A percentile compares a stretch with the other conserved stretches of the same genome.
Evolutionary conservation across 371 early-diverging fungal species (phyloP).

Genomic region (Apophysomyces elegans): DNA sequence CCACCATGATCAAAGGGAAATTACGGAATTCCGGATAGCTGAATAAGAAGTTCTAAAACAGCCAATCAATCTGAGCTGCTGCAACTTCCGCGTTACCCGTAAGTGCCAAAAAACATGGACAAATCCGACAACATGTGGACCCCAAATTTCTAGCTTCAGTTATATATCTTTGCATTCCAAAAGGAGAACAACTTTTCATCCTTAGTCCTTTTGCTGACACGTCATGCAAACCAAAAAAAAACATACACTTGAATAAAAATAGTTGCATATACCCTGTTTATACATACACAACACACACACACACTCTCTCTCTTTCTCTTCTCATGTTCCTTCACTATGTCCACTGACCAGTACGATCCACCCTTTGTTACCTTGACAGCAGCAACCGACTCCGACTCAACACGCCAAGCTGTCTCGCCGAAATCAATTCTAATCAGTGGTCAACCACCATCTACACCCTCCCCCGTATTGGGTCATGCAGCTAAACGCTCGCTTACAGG

Average conservation of each 20-base stretch:
- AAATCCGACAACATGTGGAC: background rate
- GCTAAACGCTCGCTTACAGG: background rate
- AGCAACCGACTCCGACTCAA: background rate
- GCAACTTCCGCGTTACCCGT: background rate
- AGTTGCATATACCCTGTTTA: background rate
- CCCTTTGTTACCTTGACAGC: constrained; percentile 1
- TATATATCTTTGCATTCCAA: background rate
- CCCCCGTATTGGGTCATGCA: background rate
- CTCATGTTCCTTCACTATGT: background rate
- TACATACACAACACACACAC: background rate
- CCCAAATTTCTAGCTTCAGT: background rate
- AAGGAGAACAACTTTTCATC: background rate
- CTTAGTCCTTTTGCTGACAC: background rate
- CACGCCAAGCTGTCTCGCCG: background rate
- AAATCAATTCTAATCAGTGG: background rate
- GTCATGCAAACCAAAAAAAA: background rate
- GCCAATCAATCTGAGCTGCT: background rate
- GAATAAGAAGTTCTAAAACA: background rate
- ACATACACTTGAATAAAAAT: background rate
- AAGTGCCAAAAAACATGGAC: background rate
- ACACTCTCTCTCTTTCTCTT: background rate
- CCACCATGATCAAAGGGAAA: background rate
- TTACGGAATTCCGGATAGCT: background rate
- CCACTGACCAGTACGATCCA: background rate
- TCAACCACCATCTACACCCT: background rate